Evolutionary conservation across 2,329 filamentous ascomycete species (phyloP), one percentile per base, ranked within the genome.

Genomic region (Phialophora verrucosa): DNA sequence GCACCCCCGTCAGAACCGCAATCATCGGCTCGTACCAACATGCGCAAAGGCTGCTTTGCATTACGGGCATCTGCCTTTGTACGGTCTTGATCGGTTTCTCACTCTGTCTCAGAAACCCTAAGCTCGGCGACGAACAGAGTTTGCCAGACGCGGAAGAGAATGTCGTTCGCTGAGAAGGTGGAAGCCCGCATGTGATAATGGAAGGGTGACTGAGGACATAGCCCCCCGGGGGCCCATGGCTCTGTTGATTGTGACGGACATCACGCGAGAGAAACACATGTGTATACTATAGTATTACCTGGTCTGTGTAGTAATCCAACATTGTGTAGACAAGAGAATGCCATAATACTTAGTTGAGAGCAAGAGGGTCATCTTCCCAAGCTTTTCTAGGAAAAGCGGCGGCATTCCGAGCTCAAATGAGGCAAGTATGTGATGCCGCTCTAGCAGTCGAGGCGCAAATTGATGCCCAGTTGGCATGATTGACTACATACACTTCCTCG

Each of bases 61-160:
- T 84, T 62, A 80, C 81, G 0, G 83, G 83, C 14, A 81, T 84
- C 32, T 83, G 81, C 65, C 71, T 85, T 8, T 81, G 79, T 8
- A 75, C 81, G 11, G 76, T 82, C 3, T 70, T 85, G 35, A 80
- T 84, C 63, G 73, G 70, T 0, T 84, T 84, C 68, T 74, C 82
- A 2, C 71, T 80, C 38, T 76, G 78, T 31, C 76, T 84, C 60
- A 75, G 82, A 20, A 82, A 84, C 66, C 82, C 82, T 3, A 76
- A 73, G 54, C 73, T 84, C 62, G 78, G 77, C 3, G 77, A 80
- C 55, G 77, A 80, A 63, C 83, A 84, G 73, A 82, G 77, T 69
- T 73, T 82, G 64, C 75, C 76, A 3, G 74, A 80, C 66, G 80
- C 80, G 0, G 81, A 81, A 70, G 71, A 72, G 51, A 63, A 64